phyloP scores from a whole-genome alignment of 2,329 filamentous ascomycete species.

The Epichloe sylvatica region DNA sequence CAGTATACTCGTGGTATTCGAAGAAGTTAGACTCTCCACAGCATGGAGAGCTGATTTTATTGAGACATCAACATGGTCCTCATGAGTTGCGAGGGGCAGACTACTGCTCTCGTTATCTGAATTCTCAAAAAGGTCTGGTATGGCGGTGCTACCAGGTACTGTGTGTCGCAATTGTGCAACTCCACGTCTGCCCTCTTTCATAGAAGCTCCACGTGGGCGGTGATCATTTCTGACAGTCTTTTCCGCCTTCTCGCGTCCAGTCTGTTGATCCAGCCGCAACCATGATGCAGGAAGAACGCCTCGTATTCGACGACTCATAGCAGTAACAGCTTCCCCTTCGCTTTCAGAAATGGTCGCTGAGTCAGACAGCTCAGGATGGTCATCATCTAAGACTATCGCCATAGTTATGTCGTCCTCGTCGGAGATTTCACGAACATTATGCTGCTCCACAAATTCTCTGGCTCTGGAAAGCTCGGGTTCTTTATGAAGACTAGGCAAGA shows the following conservation, averaged over 20 bases:
- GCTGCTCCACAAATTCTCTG: not conserved
- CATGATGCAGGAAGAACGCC: slow-evolving; percentile 55
- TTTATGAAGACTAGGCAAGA: not conserved
- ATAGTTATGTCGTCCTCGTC: not conserved
- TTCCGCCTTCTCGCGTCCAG: slow-evolving; percentile 18
- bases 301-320: slow-evolving; percentile 33
- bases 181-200: slow-evolving; percentile 30
- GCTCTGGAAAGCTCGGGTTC: not conserved
- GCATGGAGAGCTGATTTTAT: not conserved
- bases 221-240: slow-evolving; percentile 16
- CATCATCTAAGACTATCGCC: not conserved
- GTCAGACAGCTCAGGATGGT: slow-evolving; percentile 4
- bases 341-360: slow-evolving; percentile 22
- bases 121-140: slow-evolving; percentile 31
- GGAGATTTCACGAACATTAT: not conserved
- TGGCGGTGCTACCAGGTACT: slow-evolving; percentile 14
- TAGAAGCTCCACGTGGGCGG: slow-evolving; percentile 19
- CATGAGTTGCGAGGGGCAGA: not conserved
- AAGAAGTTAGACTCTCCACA: not conserved
- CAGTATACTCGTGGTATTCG: not conserved
- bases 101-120: slow-evolving; percentile 13
- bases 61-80: not conserved
- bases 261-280: slow-evolving; percentile 43
- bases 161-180: slow-evolving; percentile 33
- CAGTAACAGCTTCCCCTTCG: slow-evolving; percentile 28